A percentile compares a stretch with the other conserved stretches of the same genome.
These are phyloP conservation scores for Pythium biforme DNA, from an alignment of 352 stramenopile genomes.

Conservation along the genomic window DNA sequence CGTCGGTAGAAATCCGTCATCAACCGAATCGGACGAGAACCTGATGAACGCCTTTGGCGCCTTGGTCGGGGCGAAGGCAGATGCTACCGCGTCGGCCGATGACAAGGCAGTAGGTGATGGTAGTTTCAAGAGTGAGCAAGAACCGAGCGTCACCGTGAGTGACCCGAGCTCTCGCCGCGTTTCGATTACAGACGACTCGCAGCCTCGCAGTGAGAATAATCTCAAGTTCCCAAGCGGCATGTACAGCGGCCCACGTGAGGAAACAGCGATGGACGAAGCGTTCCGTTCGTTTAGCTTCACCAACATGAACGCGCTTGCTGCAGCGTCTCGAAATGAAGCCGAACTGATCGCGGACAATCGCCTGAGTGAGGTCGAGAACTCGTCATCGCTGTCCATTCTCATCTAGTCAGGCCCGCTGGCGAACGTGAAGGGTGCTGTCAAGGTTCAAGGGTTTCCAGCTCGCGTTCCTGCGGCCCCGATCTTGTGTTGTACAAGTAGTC, in stretches of 20 bases:
- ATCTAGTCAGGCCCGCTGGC: conserved; percentile 36
- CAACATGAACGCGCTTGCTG: conserved; percentile 83
- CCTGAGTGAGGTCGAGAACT: conserved; percentile 42
- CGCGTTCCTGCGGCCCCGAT: not conserved
- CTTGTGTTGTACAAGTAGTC: not conserved
- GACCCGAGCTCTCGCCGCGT: conserved; percentile 9
- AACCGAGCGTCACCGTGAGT: conserved; percentile 13
- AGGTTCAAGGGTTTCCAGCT: not conserved
- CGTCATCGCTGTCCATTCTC: conserved; percentile 56
- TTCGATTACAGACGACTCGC: not conserved
- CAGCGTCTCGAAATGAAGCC: conserved; percentile 72
- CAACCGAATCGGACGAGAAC: conserved; percentile 14
- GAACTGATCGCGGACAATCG: conserved; percentile 51
- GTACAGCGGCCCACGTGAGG: conserved; percentile 42
- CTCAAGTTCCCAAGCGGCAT: conserved; percentile 66
- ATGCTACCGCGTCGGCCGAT: not conserved
- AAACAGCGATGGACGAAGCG: conserved; percentile 42
- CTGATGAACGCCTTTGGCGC: conserved; percentile 25
- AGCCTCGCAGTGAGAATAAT: conserved; percentile 27
- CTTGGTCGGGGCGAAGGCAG: not conserved
- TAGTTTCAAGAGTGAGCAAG: conserved; percentile 26
- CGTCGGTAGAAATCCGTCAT: not conserved
- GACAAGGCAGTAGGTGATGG: not conserved
- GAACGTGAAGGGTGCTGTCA: not conserved
- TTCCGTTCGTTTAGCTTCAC: conserved; percentile 86